phyloP scores from a whole-genome alignment of 208 protist genomes.

The Phytomonas sp. region DNA sequence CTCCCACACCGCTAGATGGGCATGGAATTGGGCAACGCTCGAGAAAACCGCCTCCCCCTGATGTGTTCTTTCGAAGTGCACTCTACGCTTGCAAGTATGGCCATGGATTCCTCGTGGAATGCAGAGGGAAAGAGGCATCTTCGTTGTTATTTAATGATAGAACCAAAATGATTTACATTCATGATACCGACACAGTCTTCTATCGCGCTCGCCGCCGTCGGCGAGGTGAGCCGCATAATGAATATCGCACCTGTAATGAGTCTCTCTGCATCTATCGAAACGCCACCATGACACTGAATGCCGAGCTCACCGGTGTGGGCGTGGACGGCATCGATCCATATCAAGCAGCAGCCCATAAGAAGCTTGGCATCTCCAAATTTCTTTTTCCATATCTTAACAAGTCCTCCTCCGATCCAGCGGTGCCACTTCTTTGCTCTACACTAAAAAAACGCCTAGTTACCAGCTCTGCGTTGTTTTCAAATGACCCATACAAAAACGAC shows the following conservation, averaged over 20 bases:
- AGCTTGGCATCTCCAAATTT: constrained; percentile 35
- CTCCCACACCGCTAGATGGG: background rate
- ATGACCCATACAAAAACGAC: too few species aligned
- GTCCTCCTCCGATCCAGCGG: constrained; percentile 15
- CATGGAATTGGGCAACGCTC: too few species aligned
- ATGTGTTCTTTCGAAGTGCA: constrained; percentile 22
- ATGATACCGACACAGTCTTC: constrained; percentile 13
- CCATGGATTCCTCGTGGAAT: constrained; percentile 27
- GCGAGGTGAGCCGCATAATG: background rate
- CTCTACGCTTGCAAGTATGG: constrained; percentile 45
- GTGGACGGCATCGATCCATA: constrained; percentile 9
- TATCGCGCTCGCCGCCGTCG: constrained; percentile 2
- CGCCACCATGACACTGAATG: constrained; percentile 12
- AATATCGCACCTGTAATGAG: background rate
- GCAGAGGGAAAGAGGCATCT: constrained; percentile 14
- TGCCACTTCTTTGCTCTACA: constrained; percentile 14
- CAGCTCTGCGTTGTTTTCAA: too few species aligned
- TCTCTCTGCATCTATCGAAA: constrained; percentile 18
- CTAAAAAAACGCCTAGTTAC: constrained; percentile 10
- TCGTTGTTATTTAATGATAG: constrained; percentile 45
- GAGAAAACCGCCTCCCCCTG: constrained; percentile 22
- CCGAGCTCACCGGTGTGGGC: constrained; percentile 11
- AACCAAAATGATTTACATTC: constrained; percentile 39
- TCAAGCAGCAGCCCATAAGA: constrained; percentile 22
- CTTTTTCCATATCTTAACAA: constrained; percentile 23